Base-by-base conservation (phyloP, 805 yeast genomes). In the Suhomyces sp. region DNA sequence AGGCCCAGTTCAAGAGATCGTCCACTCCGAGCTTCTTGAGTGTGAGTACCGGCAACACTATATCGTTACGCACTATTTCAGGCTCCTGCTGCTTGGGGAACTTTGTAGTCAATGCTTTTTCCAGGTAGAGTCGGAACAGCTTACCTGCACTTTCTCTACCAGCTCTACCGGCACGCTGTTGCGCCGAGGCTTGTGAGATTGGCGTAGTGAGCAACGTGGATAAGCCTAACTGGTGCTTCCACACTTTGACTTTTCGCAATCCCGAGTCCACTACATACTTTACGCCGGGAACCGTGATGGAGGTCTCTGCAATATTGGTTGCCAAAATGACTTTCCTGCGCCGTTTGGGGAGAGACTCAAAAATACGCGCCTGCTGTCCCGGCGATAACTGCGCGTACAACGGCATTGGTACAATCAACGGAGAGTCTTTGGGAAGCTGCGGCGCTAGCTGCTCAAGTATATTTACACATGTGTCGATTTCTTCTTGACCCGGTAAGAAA, bases 141-240 rank as follows among this genome's bases (percentile, higher is more conserved):
- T 93, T 93, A 44, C 99, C 99, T 10, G 66, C 62, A 29, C 87
- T 83, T 71, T 94, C 98, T 83, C 99, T 90, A 56, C 99, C 99
- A n/a, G 99, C 98, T 78, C 99, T 88, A 68, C 99, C 99, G 46
- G 92, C 85, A 70, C 99, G 78, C 73, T 94, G 99, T 35, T 88
- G 82, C 0, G 98, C 99, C 40, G 96, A 88, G 0, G 98, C 96
- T 63, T 88, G 90, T 0, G 98, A 91, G 22, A 94, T 86, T 1
- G 99, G 94, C 0, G 94, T 90, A 0, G 97, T 92, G 49, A 94
- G 73, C 63, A 94, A 80, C 0, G 97, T 88, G n/a, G 97, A 93
- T 33, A 94, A 78, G 0, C 97, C 97, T 40, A 94, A 73, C 60
- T 87, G 91, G 63, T 93, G 96, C 61, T 94, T 83, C 96, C 97